These are phyloP conservation scores for Eucommia ulmoides DNA, from an alignment of 257 asterid species.

Conservation along the genomic window DNA sequence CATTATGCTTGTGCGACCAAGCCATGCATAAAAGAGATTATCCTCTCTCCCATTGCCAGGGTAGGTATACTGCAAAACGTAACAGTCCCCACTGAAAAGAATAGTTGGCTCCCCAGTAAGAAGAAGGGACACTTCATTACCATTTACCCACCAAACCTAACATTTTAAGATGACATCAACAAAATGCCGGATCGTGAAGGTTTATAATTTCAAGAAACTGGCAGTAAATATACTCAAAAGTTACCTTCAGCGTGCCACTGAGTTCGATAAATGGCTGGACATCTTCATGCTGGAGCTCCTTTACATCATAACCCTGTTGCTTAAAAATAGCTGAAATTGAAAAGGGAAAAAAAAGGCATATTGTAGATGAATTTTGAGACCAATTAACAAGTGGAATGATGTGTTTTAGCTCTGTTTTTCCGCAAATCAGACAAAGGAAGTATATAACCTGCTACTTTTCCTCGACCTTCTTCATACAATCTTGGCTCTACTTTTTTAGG, in stretches of 20 bases:
- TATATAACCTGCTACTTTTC: slow-evolving; percentile 77
- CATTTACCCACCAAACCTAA: slow-evolving; percentile 72
- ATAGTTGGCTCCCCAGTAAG: slow-evolving; percentile 34
- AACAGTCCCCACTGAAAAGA: slow-evolving; percentile 81
- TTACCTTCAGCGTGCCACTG: slow-evolving; percentile 20
- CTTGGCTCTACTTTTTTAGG: slow-evolving; percentile 33
- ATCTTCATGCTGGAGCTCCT: slow-evolving; percentile 25
- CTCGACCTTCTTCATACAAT: slow-evolving; percentile 53
- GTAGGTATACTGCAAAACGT: slow-evolving; percentile 57
- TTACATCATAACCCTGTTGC: slow-evolving; percentile 28
- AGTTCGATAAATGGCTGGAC: slow-evolving; percentile 14
- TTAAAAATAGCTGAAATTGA: slow-evolving; percentile 25
- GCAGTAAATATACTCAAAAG: background rate
- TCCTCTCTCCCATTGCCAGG: slow-evolving; percentile 51
- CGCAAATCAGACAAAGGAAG: background rate
- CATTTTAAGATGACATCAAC: slow-evolving; percentile 1
- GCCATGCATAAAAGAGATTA: slow-evolving; percentile 67
- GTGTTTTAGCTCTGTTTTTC: background rate
- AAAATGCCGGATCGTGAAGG: background rate
- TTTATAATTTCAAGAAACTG: background rate
- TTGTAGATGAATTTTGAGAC: too few species aligned
- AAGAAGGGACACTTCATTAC: slow-evolving; percentile 33
- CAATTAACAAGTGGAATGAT: too few species aligned
- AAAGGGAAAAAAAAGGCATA: background rate
- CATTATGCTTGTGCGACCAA: slow-evolving; percentile 57